Percentiles rank a stretch among this genome's conserved stretches.
Evolutionary conservation across 768 basidiomycete genomes (phyloP).

Genomic region (Suillus americanus): DNA sequence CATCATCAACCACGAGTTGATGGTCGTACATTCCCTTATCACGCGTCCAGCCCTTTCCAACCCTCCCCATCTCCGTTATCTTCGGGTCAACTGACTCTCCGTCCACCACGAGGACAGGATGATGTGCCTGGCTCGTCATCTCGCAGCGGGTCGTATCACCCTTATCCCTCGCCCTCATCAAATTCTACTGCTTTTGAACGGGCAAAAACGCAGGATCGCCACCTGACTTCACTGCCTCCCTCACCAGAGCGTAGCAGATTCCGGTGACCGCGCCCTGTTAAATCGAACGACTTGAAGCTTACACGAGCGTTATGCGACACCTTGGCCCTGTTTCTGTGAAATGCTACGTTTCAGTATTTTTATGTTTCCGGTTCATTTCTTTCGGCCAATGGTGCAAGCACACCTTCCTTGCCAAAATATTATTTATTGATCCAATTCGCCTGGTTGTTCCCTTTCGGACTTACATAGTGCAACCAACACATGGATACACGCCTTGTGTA

Average conservation of each 20-base stretch:
- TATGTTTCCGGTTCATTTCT: constrained; percentile 1
- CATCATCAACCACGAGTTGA: constrained; percentile 29
- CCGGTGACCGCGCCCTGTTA: constrained; percentile 22
- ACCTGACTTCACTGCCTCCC: constrained; percentile 40
- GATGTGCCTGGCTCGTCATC: constrained; percentile 38
- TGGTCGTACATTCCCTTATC: constrained; percentile 26
- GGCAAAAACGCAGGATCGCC: constrained; percentile 51
- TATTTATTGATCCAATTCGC: constrained; percentile 17
- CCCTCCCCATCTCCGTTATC: constrained; percentile 45
- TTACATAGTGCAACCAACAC: constrained; percentile 12
- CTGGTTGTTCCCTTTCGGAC: constrained; percentile 8
- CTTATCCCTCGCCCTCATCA: constrained; percentile 40
- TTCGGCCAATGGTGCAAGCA: constrained; percentile 6
- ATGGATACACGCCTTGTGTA: constrained; percentile 22
- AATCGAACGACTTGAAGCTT: neutral
- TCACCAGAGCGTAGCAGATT: constrained; percentile 31
- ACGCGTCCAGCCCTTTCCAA: constrained; percentile 28
- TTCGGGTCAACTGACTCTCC: constrained; percentile 27
- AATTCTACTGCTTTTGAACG: constrained; percentile 52
- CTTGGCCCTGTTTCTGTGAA: constrained; percentile 6
- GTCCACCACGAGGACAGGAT: constrained; percentile 37
- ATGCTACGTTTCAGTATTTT: constrained; percentile 2
- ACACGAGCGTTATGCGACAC: constrained; percentile 3
- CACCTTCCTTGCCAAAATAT: constrained; percentile 10
- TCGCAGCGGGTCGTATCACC: constrained; percentile 28